Evolutionary conservation across 768 basidiomycete species (phyloP).

Genomic region (Boletus vinaceobasis): DNA sequence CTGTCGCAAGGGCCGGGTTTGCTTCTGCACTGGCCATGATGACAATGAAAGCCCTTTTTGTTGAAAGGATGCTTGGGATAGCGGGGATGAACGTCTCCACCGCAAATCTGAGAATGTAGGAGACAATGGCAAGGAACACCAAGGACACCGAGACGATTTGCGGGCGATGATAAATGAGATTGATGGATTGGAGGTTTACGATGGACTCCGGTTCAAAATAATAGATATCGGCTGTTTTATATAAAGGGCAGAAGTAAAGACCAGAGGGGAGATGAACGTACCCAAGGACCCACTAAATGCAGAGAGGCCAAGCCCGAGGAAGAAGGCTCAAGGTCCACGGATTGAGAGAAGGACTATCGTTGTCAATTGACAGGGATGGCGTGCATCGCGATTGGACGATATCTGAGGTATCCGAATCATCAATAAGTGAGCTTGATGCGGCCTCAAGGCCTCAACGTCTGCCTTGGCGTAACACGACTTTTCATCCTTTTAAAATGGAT

Average conservation of each 20-base stretch:
- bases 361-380: slow-evolving; percentile 40
- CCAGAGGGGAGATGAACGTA: slow-evolving; percentile 12
- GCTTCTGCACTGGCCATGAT: slow-evolving; percentile 57
- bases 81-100: slow-evolving; percentile 46
- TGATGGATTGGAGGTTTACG: background rate
- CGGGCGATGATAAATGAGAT: slow-evolving; percentile 24
- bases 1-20: slow-evolving; percentile 50
- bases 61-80: slow-evolving; percentile 49
- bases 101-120: slow-evolving; percentile 46
- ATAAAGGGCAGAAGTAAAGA: background rate
- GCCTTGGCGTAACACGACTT: slow-evolving; percentile 20
- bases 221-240: slow-evolving; percentile 48
- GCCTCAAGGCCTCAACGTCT: slow-evolving; percentile 37
- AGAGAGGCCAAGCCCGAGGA: slow-evolving; percentile 54
- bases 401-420: slow-evolving; percentile 10
- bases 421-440: background rate
- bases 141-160: slow-evolving; percentile 51
- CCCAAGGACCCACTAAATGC: slow-evolving; percentile 50
- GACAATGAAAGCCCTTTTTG: slow-evolving; percentile 54
- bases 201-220: slow-evolving; percentile 50
- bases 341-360: slow-evolving; percentile 29
- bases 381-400: slow-evolving; percentile 39
- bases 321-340: slow-evolving; percentile 42
- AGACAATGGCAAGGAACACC: slow-evolving; percentile 52
- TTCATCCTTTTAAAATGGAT: slow-evolving; percentile 6